Evolutionary conservation across 805 yeast genomes (phyloP).

Genomic region (Ogataea ganodermae): DNA sequence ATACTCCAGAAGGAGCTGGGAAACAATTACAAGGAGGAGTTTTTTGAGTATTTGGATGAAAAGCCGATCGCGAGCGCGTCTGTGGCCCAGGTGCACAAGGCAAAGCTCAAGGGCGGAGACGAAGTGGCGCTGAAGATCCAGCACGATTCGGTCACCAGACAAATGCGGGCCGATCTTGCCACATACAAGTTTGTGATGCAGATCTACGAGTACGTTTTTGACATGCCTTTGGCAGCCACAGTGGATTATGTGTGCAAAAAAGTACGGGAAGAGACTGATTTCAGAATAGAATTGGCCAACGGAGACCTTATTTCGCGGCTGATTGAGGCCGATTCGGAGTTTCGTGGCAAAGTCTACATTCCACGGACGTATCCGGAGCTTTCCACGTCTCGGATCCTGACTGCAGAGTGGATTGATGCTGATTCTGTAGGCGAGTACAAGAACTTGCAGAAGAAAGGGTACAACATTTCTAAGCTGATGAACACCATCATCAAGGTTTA

Average conservation of each 20-base stretch:
- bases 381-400: conserved; percentile 53
- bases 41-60: conserved; percentile 51
- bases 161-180: conserved; percentile 59
- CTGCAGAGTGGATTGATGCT: conserved; percentile 80
- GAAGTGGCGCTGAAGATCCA: conserved; percentile 68
- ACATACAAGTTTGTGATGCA: conserved; percentile 56
- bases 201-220: conserved; percentile 59
- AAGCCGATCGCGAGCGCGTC: conserved; percentile 74
- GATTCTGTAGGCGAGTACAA: conserved; percentile 52
- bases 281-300: conserved; percentile 56
- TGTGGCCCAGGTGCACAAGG: conserved; percentile 70
- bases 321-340: conserved; percentile 45
- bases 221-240: conserved; percentile 60
- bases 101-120: conserved; percentile 45
- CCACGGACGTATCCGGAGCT: conserved; percentile 53
- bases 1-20: conserved; percentile 46
- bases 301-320: conserved; percentile 41
- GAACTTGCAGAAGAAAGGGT: conserved; percentile 42
- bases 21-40: conserved; percentile 36
- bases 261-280: conserved; percentile 62
- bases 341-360: conserved; percentile 48
- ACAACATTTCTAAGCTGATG: conserved; percentile 46
- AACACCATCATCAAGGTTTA: conserved; percentile 50
- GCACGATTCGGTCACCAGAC: conserved; percentile 61
- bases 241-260: conserved; percentile 60